phyloP scores from a whole-genome alignment of 139 green algal species.

The Chlorella sp. region DNA sequence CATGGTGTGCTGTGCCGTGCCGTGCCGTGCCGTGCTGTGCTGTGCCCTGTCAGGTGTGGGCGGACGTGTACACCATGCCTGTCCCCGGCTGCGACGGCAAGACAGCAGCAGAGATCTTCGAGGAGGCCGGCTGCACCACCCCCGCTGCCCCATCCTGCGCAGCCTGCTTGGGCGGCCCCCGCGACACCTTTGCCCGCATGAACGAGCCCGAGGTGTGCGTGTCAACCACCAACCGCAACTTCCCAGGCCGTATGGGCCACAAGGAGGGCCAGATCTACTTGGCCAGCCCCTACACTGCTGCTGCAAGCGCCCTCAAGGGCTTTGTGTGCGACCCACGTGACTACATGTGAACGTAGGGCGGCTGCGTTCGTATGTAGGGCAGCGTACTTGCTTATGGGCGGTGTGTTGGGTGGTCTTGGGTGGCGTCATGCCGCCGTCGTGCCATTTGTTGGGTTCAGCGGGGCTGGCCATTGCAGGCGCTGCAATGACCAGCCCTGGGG shows the following conservation, averaged over 20 bases:
- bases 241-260: slow-evolving; percentile 94
- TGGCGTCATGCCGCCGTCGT: too few species aligned
- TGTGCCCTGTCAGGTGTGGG: slow-evolving; percentile 68
- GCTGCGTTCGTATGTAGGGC: too few species aligned
- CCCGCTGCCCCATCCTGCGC: slow-evolving; percentile 85
- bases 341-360: too few species aligned
- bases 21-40: neutral
- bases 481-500: too few species aligned
- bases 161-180: slow-evolving; percentile 86
- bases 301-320: slow-evolving; percentile 81
- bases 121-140: slow-evolving; percentile 80
- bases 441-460: too few species aligned
- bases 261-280: slow-evolving; percentile 96
- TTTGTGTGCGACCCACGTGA: slow-evolving; percentile 82
- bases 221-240: slow-evolving; percentile 96
- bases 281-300: slow-evolving; percentile 87
- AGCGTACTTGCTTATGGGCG: too few species aligned
- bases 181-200: slow-evolving; percentile 93
- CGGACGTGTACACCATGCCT: slow-evolving; percentile 84
- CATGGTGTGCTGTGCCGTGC: neutral
- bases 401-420: too few species aligned
- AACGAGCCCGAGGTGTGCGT: slow-evolving; percentile 92
- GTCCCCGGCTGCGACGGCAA: slow-evolving; percentile 90
- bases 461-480: too few species aligned
- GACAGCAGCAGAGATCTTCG: slow-evolving; percentile 92